phyloP scores from a whole-genome alignment of 306 rosid genomes.

The Gillenia trifoliata region DNA sequence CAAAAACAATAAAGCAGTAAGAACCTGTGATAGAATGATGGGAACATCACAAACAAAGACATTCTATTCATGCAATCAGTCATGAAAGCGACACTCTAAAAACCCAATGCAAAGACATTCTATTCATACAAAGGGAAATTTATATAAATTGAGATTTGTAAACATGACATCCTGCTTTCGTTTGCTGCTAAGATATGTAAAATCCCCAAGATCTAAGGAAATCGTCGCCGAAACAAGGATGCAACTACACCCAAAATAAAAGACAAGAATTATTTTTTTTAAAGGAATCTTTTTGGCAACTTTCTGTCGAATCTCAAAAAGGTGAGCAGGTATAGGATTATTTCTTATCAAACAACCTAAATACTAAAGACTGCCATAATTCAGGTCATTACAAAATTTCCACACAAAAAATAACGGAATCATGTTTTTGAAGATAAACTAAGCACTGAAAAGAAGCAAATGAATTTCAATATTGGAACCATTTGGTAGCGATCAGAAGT shows the following conservation, averaged over 20 bases:
- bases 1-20: not conserved
- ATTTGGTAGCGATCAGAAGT: not conserved
- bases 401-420: not conserved
- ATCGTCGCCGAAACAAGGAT: not conserved
- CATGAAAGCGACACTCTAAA: no score
- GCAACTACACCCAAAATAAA: not conserved
- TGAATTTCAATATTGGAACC: not conserved
- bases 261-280: not conserved
- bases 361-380: not conserved
- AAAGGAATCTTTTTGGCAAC: not conserved
- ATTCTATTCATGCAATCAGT: not conserved
- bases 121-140: not conserved
- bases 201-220: not conserved
- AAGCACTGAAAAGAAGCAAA: not conserved
- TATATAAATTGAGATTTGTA: no score
- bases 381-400: not conserved
- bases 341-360: not conserved
- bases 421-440: not conserved
- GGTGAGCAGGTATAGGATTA: not conserved
- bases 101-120: not conserved
- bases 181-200: no score
- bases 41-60: not conserved
- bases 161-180: no score
- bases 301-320: not conserved
- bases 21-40: not conserved